A percentile compares a stretch with the other conserved stretches of the same genome.
phyloP scores from a whole-genome alignment of 2,329 filamentous ascomycete genomes.

The Trichoderma guizhouense region DNA sequence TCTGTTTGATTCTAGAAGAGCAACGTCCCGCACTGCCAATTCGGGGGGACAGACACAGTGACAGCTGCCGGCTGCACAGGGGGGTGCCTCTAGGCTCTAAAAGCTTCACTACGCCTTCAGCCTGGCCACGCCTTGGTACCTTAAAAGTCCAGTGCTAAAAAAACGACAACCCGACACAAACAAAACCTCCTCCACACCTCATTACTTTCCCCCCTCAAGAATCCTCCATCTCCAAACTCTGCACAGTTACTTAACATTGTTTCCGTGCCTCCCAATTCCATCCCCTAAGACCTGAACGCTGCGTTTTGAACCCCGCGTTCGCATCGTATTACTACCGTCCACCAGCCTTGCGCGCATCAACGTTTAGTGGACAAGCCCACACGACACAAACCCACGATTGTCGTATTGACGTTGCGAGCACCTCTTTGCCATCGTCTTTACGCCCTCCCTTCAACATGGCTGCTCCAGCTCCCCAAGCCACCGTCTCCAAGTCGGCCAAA shows the following conservation, averaged over 20 bases:
- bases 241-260: neutral
- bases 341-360: neutral
- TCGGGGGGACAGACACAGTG: neutral
- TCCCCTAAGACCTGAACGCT: neutral
- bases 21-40: neutral
- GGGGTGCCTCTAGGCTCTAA: constrained; percentile 19
- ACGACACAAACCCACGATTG: constrained; percentile 18
- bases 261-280: neutral
- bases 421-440: constrained; percentile 15
- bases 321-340: neutral
- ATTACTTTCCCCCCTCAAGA: neutral
- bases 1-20: constrained; percentile 19
- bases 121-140: constrained; percentile 15
- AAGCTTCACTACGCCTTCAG: constrained; percentile 18
- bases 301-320: constrained; percentile 2
- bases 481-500: constrained; percentile 62
- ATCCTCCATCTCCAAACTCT: neutral
- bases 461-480: constrained; percentile 56
- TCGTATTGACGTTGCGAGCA: neutral
- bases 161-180: constrained; percentile 15
- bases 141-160: constrained; percentile 15
- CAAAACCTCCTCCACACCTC: constrained; percentile 16
- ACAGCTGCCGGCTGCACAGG: constrained; percentile 11
- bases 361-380: constrained; percentile 7
- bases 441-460: constrained; percentile 47